Percentiles rank a stretch among this genome's conserved stretches.
These are phyloP conservation scores for Phanerodontia chrysosporium DNA, from an alignment of 768 basidiomycete genomes.

Conservation along the genomic window DNA sequence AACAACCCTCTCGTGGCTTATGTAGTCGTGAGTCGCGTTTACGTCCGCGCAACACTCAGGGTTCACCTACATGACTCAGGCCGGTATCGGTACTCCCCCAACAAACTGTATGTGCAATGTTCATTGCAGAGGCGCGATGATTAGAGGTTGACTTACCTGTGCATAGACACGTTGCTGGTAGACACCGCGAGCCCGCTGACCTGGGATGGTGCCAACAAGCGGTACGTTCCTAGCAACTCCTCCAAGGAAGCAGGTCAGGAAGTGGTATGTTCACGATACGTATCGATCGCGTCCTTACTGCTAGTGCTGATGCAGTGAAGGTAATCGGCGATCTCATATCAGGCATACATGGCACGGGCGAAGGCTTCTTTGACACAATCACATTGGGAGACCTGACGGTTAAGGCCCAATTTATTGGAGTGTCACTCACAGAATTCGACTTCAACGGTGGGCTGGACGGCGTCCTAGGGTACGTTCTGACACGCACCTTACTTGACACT, in stretches of 20 bases:
- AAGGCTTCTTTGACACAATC: constrained; percentile 43
- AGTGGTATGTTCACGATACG: constrained; percentile 37
- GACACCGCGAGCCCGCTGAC: constrained; percentile 2
- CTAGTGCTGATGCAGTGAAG: not conserved
- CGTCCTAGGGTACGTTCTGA: constrained; percentile 44
- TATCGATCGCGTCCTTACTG: not conserved
- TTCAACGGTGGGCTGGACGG: constrained; percentile 60
- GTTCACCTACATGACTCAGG: constrained; percentile 7
- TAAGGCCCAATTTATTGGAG: constrained; percentile 57
- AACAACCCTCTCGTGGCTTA: constrained; percentile 4
- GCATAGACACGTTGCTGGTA: not conserved
- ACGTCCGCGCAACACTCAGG: too few relatives aligned
- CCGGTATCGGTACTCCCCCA: constrained; percentile 21
- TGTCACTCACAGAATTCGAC: constrained; percentile 26
- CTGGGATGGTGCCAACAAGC: constrained; percentile 13
- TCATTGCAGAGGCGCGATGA: too few relatives aligned
- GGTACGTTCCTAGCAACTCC: constrained; percentile 29
- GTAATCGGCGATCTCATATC: too few relatives aligned
- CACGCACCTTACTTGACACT: too few relatives aligned
- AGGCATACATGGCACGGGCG: constrained; percentile 39
- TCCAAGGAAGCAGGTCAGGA: not conserved
- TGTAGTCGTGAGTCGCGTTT: not conserved
- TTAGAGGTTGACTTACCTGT: not conserved
- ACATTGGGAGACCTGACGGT: constrained; percentile 39
- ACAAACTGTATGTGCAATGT: constrained; percentile 18